These are phyloP conservation scores for Alloteropsis semialata DNA, from an alignment of 176 grass and related monocot genomes.

Conservation along the genomic window DNA sequence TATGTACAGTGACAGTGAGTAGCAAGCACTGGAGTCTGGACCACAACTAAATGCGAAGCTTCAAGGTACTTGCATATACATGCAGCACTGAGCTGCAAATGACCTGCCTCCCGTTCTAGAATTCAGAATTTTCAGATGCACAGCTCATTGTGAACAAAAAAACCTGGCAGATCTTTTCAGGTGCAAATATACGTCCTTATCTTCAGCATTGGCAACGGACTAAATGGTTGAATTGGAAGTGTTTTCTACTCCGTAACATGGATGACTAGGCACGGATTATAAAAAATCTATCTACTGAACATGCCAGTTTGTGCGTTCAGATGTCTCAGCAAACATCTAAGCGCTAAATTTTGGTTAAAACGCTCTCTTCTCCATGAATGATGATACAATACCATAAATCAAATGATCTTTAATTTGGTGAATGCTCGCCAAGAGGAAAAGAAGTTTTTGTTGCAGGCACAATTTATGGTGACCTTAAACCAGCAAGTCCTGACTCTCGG, in stretches of 20 bases:
- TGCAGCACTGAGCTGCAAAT: conserved; percentile 2
- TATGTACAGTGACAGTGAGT: background rate
- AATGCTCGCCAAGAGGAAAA: no score
- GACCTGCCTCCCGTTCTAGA: conserved; percentile 19
- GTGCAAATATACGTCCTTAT: background rate
- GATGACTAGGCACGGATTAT: background rate
- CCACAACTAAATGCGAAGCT: conserved; percentile 22
- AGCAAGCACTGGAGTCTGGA: conserved; percentile 17
- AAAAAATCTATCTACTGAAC: background rate
- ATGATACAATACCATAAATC: background rate
- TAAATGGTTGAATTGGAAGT: background rate
- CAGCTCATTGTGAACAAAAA: conserved; percentile 29
- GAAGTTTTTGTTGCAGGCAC: no score
- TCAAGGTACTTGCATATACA: conserved; percentile 37
- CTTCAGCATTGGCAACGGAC: background rate
- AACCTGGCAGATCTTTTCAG: background rate
- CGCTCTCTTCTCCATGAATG: background rate
- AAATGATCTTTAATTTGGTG: no score
- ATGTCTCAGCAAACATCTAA: background rate
- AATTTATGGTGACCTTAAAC: background rate
- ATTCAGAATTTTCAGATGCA: conserved; percentile 19
- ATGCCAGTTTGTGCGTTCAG: background rate
- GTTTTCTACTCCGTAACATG: background rate
- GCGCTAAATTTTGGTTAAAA: background rate
- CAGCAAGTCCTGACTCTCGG: background rate